Percentiles rank a stretch among this genome's conserved stretches.
Evolutionary conservation across 78 protist species (phyloP).

Genomic region (Dictyostelium firmibasis): DNA sequence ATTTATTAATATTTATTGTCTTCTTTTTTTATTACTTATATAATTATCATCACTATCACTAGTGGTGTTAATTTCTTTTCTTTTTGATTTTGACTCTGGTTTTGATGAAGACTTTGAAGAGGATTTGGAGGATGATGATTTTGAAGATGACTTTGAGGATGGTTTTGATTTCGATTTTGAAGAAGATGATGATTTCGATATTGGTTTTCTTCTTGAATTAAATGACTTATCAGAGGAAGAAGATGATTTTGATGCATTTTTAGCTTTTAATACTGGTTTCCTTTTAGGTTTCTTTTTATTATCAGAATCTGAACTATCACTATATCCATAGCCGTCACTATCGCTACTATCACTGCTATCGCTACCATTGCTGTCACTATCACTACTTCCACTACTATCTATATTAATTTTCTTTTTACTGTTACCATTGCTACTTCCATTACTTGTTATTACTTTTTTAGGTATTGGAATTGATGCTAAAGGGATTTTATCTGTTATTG

Average conservation of each 20-base stretch:
- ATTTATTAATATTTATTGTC: neutral
- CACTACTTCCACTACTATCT: neutral
- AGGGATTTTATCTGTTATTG: neutral
- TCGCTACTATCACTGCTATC: neutral
- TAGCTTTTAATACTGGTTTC: neutral
- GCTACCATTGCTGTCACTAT: neutral
- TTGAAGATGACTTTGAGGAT: neutral
- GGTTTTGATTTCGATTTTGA: too few species aligned
- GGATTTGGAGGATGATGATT: neutral
- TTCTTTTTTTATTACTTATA: neutral
- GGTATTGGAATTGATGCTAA: neutral
- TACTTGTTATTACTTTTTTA: neutral
- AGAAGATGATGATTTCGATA: neutral
- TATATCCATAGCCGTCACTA: neutral
- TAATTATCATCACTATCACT: neutral
- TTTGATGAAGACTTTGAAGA: neutral
- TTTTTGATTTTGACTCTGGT: neutral
- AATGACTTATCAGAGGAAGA: neutral
- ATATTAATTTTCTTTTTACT: neutral
- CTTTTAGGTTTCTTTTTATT: neutral
- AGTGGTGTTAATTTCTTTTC: neutral
- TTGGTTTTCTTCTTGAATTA: conserved; percentile 19
- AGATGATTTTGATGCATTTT: neutral
- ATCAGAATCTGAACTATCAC: neutral
- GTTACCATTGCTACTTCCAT: neutral